Evolutionary conservation across 2,329 filamentous ascomycete species (phyloP).

Genomic region (Capronia coronata): DNA sequence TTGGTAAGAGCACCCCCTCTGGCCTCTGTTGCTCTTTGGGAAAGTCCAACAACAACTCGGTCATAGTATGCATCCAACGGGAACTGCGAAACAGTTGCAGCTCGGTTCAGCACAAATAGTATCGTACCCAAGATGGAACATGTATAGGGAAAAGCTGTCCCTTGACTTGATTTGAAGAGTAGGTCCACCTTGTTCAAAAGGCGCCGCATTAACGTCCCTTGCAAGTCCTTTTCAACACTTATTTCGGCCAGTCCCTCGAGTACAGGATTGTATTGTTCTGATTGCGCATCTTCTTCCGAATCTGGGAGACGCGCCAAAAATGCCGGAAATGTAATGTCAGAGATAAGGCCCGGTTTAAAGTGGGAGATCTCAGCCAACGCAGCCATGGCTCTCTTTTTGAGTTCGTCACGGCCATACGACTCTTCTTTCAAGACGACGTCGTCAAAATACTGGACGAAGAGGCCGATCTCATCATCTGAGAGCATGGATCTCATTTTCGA

Average conservation of each 20-base stretch:
- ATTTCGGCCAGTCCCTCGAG: constrained; percentile 60
- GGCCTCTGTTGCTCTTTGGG: constrained; percentile 34
- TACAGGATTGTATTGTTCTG: constrained; percentile 46
- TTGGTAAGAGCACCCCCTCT: constrained; percentile 42
- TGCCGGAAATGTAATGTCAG: constrained; percentile 59
- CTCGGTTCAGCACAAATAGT: constrained; percentile 51
- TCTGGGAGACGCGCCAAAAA: constrained; percentile 61
- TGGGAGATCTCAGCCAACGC: constrained; percentile 56
- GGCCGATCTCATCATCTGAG: constrained; percentile 47
- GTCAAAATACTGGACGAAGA: constrained; percentile 53
- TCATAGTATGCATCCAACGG: constrained; percentile 42
- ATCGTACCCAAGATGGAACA: constrained; percentile 55
- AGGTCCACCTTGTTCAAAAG: constrained; percentile 58
- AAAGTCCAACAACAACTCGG: constrained; percentile 46
- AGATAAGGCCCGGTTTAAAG: constrained; percentile 55
- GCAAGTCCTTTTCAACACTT: constrained; percentile 55
- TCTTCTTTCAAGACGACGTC: constrained; percentile 56
- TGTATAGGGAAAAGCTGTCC: constrained; percentile 49
- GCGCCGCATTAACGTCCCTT: constrained; percentile 57
- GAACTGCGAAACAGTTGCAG: constrained; percentile 7
- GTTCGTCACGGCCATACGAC: constrained; percentile 49
- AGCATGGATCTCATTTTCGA: constrained; percentile 44
- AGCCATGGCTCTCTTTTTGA: constrained; percentile 53
- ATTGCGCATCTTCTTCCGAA: constrained; percentile 42
- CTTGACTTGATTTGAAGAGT: constrained; percentile 46